Evolutionary conservation across 1,284 basidiomycete genomes (phyloP).

Genomic region (Taiwanofungus camphoratus): DNA sequence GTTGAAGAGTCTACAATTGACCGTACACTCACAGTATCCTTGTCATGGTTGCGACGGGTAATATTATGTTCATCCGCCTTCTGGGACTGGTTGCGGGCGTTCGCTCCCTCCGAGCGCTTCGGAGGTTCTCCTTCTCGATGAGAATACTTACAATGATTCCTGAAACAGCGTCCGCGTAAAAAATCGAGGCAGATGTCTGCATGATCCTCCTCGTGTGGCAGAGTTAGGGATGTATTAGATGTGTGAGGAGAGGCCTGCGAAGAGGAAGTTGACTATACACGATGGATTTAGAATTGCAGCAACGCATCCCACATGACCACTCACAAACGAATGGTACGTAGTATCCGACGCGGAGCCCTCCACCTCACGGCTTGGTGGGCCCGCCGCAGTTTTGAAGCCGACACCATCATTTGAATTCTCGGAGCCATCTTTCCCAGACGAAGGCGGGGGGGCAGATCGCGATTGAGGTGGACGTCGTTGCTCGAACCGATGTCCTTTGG

Average conservation of each 20-base stretch:
- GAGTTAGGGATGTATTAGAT: background rate
- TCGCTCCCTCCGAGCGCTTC: no score
- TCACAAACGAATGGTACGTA: background rate
- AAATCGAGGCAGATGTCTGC: constrained; percentile 1
- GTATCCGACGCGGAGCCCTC: background rate
- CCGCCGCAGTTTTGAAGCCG: background rate
- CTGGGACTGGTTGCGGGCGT: background rate
- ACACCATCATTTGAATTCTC: background rate
- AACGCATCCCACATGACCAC: background rate
- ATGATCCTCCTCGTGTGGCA: background rate
- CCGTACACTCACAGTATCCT: background rate
- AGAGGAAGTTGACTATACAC: background rate
- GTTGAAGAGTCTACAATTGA: background rate
- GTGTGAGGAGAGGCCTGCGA: background rate
- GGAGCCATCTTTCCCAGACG: background rate
- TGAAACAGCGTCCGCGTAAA: background rate
- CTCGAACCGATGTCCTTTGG: background rate
- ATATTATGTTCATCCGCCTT: background rate
- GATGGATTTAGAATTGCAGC: background rate
- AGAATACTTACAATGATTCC: background rate
- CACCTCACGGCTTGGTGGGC: background rate
- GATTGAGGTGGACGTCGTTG: background rate
- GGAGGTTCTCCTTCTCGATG: no score
- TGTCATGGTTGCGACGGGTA: background rate
- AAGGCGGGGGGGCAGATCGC: background rate